Conservation (phyloP, 306 rosid species). For the Amphicarpaea edgeworthii region DNA sequence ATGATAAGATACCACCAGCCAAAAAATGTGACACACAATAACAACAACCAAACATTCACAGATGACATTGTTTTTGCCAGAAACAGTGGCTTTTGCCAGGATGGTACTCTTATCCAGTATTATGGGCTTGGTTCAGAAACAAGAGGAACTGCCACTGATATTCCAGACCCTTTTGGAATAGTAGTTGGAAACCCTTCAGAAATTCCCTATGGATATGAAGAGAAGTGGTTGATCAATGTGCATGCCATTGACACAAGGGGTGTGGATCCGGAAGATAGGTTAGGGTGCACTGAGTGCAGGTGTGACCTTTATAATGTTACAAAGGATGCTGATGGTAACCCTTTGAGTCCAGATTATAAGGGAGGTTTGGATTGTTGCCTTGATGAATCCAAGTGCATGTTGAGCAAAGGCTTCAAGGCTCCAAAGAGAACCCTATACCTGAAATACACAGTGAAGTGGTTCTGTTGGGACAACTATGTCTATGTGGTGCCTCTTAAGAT, state of each 20-base stretch:
- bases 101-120: constrained; percentile 42
- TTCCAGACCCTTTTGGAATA: constrained; percentile 76
- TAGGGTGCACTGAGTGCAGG: constrained; percentile 75
- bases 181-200: constrained; percentile 67
- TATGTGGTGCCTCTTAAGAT: constrained; percentile 62
- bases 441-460: constrained; percentile 73
- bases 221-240: constrained; percentile 70
- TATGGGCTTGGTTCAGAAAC: constrained; percentile 84
- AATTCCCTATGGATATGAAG: constrained; percentile 65
- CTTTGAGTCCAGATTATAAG: constrained; percentile 55
- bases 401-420: constrained; percentile 55
- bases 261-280: constrained; percentile 51
- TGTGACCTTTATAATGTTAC: constrained; percentile 73
- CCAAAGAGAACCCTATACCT: constrained; percentile 60
- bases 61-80: neutral
- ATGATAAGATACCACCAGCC: constrained; percentile 45
- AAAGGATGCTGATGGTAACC: constrained; percentile 47
- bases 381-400: constrained; percentile 61
- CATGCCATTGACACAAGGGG: constrained; percentile 89
- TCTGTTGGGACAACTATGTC: constrained; percentile 63
- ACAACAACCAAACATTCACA: constrained; percentile 29
- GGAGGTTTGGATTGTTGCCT: constrained; percentile 80
- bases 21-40: constrained; percentile 40
- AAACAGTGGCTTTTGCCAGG: constrained; percentile 68
- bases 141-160: constrained; percentile 54